Evolutionary conservation across 345 rosid genomes (phyloP).

Genomic region (Populus ilicifolia): DNA sequence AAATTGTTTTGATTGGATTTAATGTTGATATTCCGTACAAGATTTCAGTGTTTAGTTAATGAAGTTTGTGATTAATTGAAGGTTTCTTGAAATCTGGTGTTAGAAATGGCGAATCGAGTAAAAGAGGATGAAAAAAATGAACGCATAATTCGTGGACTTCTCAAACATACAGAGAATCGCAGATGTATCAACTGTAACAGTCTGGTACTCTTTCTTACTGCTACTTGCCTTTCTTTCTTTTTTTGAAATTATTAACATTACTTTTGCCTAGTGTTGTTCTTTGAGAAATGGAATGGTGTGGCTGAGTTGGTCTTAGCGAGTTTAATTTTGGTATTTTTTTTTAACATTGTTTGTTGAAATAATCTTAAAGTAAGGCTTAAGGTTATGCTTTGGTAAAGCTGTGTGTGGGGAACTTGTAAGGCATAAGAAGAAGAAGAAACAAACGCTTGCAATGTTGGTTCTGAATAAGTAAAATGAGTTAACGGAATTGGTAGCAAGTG

Average conservation of each 20-base stretch:
- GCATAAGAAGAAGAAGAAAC: neutral
- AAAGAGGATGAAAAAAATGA: conserved; percentile 94
- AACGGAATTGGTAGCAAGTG: neutral
- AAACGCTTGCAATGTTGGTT: too few species aligned
- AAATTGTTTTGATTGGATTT: neutral
- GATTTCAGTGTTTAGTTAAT: neutral
- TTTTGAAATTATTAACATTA: neutral
- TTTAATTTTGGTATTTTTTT: neutral
- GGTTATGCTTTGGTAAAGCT: neutral
- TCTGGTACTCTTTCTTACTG: conserved; percentile 45
- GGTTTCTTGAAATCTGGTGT: neutral
- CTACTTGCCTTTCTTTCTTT: conserved; percentile 3
- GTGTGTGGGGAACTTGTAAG: neutral
- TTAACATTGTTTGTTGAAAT: neutral
- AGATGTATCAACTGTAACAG: conserved; percentile 92
- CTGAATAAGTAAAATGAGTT: neutral
- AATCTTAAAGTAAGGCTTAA: neutral
- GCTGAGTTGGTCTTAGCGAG: neutral
- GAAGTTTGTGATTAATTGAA: neutral
- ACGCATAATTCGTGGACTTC: conserved; percentile 72
- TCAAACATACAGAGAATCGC: conserved; percentile 79
- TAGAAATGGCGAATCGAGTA: conserved; percentile 55
- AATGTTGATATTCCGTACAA: neutral
- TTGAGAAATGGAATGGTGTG: neutral
- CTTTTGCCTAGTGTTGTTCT: too few species aligned